Evolutionary conservation across 495 filamentous ascomycete species (phyloP), one percentile per base, ranked within the genome.

Genomic region (Cairneyella variabilis): DNA sequence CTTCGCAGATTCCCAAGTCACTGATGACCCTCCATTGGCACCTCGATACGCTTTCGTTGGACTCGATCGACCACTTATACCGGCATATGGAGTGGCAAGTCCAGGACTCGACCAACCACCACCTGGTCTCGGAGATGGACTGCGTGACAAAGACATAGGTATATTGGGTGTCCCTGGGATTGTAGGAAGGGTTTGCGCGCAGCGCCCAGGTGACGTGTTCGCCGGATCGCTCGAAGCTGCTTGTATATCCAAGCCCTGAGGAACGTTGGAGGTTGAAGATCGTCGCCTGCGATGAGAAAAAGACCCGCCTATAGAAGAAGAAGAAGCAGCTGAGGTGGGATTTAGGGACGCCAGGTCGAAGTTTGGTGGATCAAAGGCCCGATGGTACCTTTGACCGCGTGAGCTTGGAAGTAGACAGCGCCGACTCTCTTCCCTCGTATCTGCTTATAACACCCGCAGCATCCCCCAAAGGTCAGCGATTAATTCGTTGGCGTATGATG

Each of bases 71-170:
- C 85, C 86, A 66, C 84, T 90, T 36, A 76, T 71, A 43, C 68
- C 72, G 20, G 69, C 68, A 52, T 68, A 74, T 7, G 69, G 71
- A 52, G 83, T 80, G 42, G 79, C 84, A 46, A 95, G 75, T 26
- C 88, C 89, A 17, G 90, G 90, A 69, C 84, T 92, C 52, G 88
- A 82, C 90, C 91, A 95, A 59, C 89, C 90, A 62, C 86, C 89
- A 59, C 86, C 86, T 56, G 79, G 82, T 49, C 80, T 78, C 54
- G 89, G 90, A 43, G 88, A 92, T 41, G 89, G 89, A 62, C 89
- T 92, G 69, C 88, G 82, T 48, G 89, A 91, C 50, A 90, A 69
- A 59, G 89, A 88, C 90, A 95, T 95, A 57, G 73, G 67, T 56
- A 58, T 57, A 44, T 64, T 72, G 20, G 76, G 74, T 26, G 72